Evolutionary conservation across 2,329 filamentous ascomycete genomes (phyloP), one percentile per base, ranked within the genome.

Genomic region (Hymenoscyphus infarciens): DNA sequence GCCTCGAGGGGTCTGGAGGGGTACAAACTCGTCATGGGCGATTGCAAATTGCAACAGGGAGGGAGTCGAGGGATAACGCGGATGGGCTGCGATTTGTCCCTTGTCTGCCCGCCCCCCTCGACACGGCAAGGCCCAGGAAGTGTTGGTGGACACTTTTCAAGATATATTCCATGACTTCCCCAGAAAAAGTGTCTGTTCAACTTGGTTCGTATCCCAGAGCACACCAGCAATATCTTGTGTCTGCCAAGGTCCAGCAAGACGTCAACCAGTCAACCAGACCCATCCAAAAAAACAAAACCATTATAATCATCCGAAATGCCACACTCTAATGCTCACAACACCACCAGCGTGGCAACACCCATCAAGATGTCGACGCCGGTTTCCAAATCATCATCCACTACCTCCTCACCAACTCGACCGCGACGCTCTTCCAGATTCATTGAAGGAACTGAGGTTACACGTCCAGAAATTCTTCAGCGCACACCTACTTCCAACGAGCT

Each of bases 391-490:
- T 55, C 52, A 31, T 55, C 52, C 7, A 10, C 52, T 33, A 7
- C 29, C 22, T 6, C 49, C 16, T 55, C 52, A 55, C 25, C 52
- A 49, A 59, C 56, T 6, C 56, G 45, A n/a, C 61, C 61, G 5
- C 59, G 55, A 7, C 62, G 64, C 19, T 19, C 53, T 15, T 66
- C 64, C 2, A 62, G 49, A 31, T 66, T 66, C 35, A 61, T 60
- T 13, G 65, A 66, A 64, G 60, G 60, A 56, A 27, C 49, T 25
- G 58, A 49, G 29, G 19, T 52, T 13, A 61, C 60, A 4, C 38
- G 61, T 31, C 58, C 57, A 6, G 61, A 66, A 27, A 56, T 64
- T 16, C 57, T 66, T n/a, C 59, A 59, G 33, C 38, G 57, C 10
- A 63, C 59, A 31, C 54, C 52, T 38, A 61, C 61, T 35, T 58